Evolutionary conservation across 768 basidiomycete species (phyloP).

Genomic region (Daedaleopsis sinensis): DNA sequence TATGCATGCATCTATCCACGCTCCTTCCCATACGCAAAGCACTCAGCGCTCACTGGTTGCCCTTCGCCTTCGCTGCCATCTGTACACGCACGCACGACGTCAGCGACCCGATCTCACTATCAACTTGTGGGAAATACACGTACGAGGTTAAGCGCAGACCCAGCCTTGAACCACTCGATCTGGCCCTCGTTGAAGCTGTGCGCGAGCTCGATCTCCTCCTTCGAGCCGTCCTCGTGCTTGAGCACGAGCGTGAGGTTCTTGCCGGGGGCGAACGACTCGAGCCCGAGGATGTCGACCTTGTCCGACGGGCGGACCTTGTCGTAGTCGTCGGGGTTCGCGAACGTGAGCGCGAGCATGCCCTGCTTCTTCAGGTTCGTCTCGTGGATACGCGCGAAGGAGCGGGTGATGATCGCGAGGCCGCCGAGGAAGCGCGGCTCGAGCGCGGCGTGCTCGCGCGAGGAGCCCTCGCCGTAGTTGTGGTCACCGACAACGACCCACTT

Average conservation of each 20-base stretch:
- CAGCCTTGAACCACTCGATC: slow-evolving; percentile 99
- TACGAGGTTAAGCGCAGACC: slow-evolving; percentile 89
- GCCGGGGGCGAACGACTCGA: slow-evolving; percentile 88
- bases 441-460: slow-evolving; percentile 96
- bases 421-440: slow-evolving; percentile 95
- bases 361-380: slow-evolving; percentile 99
- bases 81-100: slow-evolving; percentile 25
- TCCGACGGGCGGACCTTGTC: slow-evolving; percentile 89
- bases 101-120: slow-evolving; percentile 12
- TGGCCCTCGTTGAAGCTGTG: slow-evolving; percentile 98
- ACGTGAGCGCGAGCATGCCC: slow-evolving; percentile 96
- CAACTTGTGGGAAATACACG: slow-evolving; percentile 25
- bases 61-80: slow-evolving; percentile 73
- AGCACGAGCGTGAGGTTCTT: slow-evolving; percentile 84
- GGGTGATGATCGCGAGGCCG: slow-evolving; percentile 93
- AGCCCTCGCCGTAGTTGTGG: slow-evolving; percentile 97
- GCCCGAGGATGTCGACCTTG: slow-evolving; percentile 85
- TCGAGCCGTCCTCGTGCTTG: slow-evolving; percentile 82
- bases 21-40: background rate
- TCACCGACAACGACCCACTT: slow-evolving; percentile 99
- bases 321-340: slow-evolving; percentile 91
- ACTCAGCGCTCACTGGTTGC: slow-evolving; percentile 29
- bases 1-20: slow-evolving; percentile 5
- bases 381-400: slow-evolving; percentile 97
- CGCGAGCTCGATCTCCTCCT: slow-evolving; percentile 77